Evolutionary conservation across 208 protist genomes (phyloP), one percentile per base, ranked within the genome.

Genomic region (Wallacemonas rigidus): DNA sequence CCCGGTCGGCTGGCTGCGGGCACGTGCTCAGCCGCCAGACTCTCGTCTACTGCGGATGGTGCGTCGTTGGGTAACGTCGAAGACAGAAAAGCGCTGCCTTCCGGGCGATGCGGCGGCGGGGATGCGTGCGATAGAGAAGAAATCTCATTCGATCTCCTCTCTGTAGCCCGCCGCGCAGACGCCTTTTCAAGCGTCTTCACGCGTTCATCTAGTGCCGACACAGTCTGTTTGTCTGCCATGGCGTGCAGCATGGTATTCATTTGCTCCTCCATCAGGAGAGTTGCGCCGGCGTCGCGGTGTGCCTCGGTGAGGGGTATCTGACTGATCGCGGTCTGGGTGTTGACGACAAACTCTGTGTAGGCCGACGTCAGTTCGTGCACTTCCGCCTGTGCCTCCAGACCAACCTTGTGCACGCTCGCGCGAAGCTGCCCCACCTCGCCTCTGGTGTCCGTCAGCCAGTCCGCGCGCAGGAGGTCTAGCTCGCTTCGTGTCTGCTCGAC

Each of bases 391-490:
- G 78, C 67, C 2, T 15, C 17, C 15, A 85, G 35, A 17, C 76
- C 79, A 4, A 82, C 55, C 40, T 86, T 71, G 69, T 89, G 77
- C 44, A 94, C 60, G 50, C 85, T 69, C 17, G 15, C 57, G 55
- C 89, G 82, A 53, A 88, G 64, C 40, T 71, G 71, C 48, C 58
- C 73, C 57, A 83, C 81, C 51, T 89, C 80, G 35, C 36, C 72
- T 38, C 74, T 67, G 8, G 85, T 71, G 1, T 80, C 70, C 38
- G 76, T 63, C 9, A 75, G 41, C 71, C 85, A 85, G 43, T 79
- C 75, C 63, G 72, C 69, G 56, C 83, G 87, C 43, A 87, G 71
- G 9, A 75, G 71, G 35, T 92, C 85, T 17, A 92, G 69, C 69
- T 91, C 85, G 38, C 77, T 73, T 15, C 68, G 63, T 17, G 77